These are phyloP conservation scores for Fusarium secorum DNA, from an alignment of 2,329 filamentous ascomycete species.

Conservation along the genomic window DNA sequence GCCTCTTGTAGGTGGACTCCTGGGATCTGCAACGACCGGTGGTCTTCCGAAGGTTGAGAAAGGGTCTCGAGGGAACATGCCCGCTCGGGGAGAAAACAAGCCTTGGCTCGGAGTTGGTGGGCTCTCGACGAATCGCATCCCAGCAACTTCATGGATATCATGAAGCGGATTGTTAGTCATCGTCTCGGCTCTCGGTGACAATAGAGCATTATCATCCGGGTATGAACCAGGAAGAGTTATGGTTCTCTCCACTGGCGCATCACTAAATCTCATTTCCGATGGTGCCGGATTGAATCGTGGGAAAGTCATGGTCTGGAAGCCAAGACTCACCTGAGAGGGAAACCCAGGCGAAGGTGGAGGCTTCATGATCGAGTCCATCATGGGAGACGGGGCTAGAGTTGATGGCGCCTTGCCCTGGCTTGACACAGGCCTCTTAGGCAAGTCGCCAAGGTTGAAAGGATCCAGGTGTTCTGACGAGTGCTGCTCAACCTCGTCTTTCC, in stretches of 20 bases:
- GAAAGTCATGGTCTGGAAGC: slow-evolving; percentile 51
- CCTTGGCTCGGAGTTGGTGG: slow-evolving; percentile 61
- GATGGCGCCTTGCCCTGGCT: slow-evolving; percentile 36
- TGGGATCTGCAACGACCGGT: slow-evolving; percentile 66
- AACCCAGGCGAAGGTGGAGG: slow-evolving; percentile 58
- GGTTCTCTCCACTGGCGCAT: slow-evolving; percentile 45
- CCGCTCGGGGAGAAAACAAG: slow-evolving; percentile 62
- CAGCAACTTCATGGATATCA: slow-evolving; percentile 52
- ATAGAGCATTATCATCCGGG: slow-evolving; percentile 62
- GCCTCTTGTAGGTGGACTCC: slow-evolving; percentile 77
- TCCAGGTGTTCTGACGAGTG: slow-evolving; percentile 37
- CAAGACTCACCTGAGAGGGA: slow-evolving; percentile 50
- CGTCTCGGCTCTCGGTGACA: slow-evolving; percentile 76
- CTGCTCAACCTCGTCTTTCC: slow-evolving; percentile 59
- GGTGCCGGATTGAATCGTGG: slow-evolving; percentile 36
- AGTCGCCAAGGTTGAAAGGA: slow-evolving; percentile 34
- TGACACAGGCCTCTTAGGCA: slow-evolving; percentile 49
- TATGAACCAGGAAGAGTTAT: slow-evolving; percentile 47
- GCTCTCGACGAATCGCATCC: slow-evolving; percentile 61
- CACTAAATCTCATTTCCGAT: slow-evolving; percentile 18
- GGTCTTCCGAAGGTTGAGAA: slow-evolving; percentile 62
- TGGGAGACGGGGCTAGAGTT: slow-evolving; percentile 15
- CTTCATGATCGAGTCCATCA: slow-evolving; percentile 43
- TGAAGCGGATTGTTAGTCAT: slow-evolving; percentile 76
- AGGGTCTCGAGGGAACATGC: slow-evolving; percentile 62